phyloP scores from a whole-genome alignment of 2,329 filamentous ascomycete genomes.

The Ophiostoma triangulosporum region DNA sequence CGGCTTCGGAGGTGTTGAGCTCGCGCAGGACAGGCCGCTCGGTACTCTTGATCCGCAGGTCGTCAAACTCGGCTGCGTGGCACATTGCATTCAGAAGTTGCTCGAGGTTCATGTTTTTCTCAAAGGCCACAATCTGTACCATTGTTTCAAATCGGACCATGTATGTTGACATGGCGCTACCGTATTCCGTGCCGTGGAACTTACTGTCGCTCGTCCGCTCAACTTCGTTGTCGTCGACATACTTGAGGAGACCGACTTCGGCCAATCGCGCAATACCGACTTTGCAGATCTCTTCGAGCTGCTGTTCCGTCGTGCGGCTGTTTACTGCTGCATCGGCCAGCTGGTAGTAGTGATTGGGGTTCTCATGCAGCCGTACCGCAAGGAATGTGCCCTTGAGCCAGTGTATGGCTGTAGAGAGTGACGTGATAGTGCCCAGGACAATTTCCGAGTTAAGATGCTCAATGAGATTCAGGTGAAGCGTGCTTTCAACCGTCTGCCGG shows the following conservation, averaged over 20 bases:
- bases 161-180: conserved; percentile 70
- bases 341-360: conserved; percentile 66
- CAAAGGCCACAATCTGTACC: conserved; percentile 52
- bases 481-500: conserved; percentile 62
- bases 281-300: conserved; percentile 57
- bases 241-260: conserved; percentile 39
- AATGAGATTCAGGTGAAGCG: conserved; percentile 63
- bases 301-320: conserved; percentile 39
- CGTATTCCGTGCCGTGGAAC: conserved; percentile 56
- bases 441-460: conserved; percentile 80
- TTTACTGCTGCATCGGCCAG: conserved; percentile 27
- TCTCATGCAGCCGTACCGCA: conserved; percentile 57
- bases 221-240: neutral
- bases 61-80: conserved; percentile 58
- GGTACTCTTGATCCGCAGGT: conserved; percentile 54
- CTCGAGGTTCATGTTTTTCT: conserved; percentile 45
- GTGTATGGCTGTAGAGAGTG: conserved; percentile 48
- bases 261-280: conserved; percentile 53
- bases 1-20: conserved; percentile 49
- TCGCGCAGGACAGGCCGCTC: conserved; percentile 60
- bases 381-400: conserved; percentile 73
- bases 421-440: conserved; percentile 56
- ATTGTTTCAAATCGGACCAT: conserved; percentile 72
- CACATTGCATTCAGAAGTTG: conserved; percentile 56
- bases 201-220: conserved; percentile 21